Conservation (phyloP, 805 yeast genomes). For the Wickerhamiella shivajii region DNA sequence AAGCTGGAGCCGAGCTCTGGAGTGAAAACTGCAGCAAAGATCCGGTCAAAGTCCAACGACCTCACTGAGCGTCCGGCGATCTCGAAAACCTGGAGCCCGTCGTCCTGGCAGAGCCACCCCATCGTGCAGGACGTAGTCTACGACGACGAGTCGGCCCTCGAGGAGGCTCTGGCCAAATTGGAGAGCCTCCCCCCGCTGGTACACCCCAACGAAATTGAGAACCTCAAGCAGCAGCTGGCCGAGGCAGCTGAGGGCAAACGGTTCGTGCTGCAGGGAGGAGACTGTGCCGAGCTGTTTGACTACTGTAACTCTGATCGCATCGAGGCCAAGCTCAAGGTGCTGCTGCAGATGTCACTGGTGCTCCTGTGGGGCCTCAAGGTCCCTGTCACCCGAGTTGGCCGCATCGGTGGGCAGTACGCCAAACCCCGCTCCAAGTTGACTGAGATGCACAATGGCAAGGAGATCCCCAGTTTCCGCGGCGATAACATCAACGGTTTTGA, state of each 20-base stretch:
- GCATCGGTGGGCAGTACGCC: constrained; percentile 33
- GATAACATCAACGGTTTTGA: constrained; percentile 32
- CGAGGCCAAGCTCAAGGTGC: constrained; percentile 29
- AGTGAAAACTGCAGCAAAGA: constrained; percentile 27
- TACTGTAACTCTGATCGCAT: constrained; percentile 29
- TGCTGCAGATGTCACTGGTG: constrained; percentile 31
- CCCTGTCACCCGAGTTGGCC: constrained; percentile 29
- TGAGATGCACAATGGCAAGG: constrained; percentile 28
- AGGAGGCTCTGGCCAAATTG: constrained; percentile 28
- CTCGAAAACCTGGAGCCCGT: constrained; percentile 25
- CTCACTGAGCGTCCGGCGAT: constrained; percentile 10
- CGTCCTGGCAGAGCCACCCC: constrained; percentile 31
- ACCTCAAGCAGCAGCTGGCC: constrained; percentile 23
- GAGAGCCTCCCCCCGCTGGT: constrained; percentile 31
- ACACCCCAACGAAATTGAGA: constrained; percentile 27
- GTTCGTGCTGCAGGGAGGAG: constrained; percentile 32
- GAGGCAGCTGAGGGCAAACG: constrained; percentile 31
- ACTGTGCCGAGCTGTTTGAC: constrained; percentile 32
- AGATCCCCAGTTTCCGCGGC: constrained; percentile 30
- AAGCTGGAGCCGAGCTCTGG: constrained; percentile 25
- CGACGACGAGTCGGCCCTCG: constrained; percentile 26
- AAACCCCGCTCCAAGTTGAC: constrained; percentile 32
- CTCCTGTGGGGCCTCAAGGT: constrained; percentile 31
- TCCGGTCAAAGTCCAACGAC: constrained; percentile 25
- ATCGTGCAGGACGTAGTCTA: constrained; percentile 31